Base-by-base conservation (phyloP, 805 yeast genomes). In the Saturnispora galanensis region DNA sequence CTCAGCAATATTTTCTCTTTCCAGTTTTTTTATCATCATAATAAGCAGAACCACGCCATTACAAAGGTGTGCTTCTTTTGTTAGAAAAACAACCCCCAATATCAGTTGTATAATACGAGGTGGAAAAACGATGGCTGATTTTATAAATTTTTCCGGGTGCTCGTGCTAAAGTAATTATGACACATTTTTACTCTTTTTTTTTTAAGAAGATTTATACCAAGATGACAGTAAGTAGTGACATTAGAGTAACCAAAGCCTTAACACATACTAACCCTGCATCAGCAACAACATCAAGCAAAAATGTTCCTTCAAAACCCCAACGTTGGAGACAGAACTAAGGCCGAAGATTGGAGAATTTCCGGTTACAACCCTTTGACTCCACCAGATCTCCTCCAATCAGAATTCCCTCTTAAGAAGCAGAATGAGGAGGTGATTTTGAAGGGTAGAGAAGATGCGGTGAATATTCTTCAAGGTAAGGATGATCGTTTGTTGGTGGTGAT, bases 321-420 rank as follows among this genome's bases (percentile, higher is more conserved):
- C 63, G 72, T 80, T 44, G 97, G 96, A 45, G 95, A 88, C 67
- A 77, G 94, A 62, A 60, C 76, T 49, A 76, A 90, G 50, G 61
- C 81, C 58, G 87, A 81, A 64, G 87, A 81, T 60, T 79, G 82
- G 80, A 73, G 86, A 68, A 79, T 84, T 55, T 69, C 76, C 36
- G 97, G 97, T 35, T 90, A 90, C 74, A 90, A 88, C 59, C 97
- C 97, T 17, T 72, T 90, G 51, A 83, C 94, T n/a, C 85, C 97
- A 10, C 97, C 98, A 26, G 96, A 86, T 59, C 73, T 89, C 46
- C 74, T 90, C 35, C 96, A 89, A 66, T 84, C 82, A 53, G 96
- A 90, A 64, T 72, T 72, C 60, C 90, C 86, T 35, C 74, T 87
- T 39, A 69, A 82, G 31, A 73, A 70, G 42, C 64, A 66, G 39